Base-by-base conservation (phyloP, 352 stramenopile genomes). In the Pythium chondricola region DNA sequence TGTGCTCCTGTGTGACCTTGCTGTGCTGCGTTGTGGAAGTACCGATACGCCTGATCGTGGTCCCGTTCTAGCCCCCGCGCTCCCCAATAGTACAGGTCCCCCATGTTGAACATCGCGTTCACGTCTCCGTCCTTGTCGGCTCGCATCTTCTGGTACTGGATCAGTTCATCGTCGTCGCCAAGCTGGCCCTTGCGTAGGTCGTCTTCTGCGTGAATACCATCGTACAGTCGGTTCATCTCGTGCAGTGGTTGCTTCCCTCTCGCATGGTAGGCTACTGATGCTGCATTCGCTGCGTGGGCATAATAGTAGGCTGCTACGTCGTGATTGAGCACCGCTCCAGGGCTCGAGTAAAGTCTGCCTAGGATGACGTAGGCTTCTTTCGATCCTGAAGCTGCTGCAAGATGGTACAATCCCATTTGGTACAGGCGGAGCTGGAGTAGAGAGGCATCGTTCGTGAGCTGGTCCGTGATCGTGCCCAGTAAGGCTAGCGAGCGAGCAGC, bases 41-140 rank as follows among this genome's bases (percentile, higher is more conserved):
- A 97, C 2, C 54, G 35, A 25, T 78, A 79, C 21, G 87, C 87
- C 7, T 69, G 68, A 13, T 35, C 37, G 17, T 96, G 85, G 40
- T 97, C 74, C 16, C 85, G 71, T 0, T 48, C 21, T 8, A 96
- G 36, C 3, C 88, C 88, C 11, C 81, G 71, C 5, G 77, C 69
- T 4, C 87, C 88, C 78, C 84, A 96, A 51, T 97, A 97, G 41
- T 93, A 92, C 16, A 96, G 48, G 36, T 95, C 85, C 0, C 84
- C 88, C 80, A 96, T 91, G 9, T 71, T 71, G 2, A 83, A 56
- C 70, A 96, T 90, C 0, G 87, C 72, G 2, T 69, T 63, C 1
- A 89, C 52, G 44, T 97, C 76, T 17, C 81, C 81, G 20, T 82
- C 67, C 41, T 85, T 62, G 37, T 94, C 76, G 2, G 87, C 88